Evolutionary conservation across 2,329 filamentous ascomycete species (phyloP).

Genomic region (Exophiala sp.): DNA sequence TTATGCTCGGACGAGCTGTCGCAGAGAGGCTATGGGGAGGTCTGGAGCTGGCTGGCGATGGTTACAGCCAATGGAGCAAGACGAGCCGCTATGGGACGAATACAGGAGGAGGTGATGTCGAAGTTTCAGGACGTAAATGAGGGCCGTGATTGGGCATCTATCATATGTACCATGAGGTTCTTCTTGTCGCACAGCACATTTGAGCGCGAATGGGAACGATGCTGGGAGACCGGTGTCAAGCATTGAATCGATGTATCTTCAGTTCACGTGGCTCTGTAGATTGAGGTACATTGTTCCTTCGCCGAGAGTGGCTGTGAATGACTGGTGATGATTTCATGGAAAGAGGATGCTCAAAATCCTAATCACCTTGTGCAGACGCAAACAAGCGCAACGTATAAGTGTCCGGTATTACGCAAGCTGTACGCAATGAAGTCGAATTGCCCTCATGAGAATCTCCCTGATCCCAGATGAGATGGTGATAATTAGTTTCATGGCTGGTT

Average conservation of each 20-base stretch:
- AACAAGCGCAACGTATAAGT: too few species aligned
- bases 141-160: constrained; percentile 6
- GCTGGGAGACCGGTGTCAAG: constrained; percentile 11
- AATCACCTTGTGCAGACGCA: too few species aligned
- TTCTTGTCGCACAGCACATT: constrained; percentile 17
- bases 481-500: too few species aligned
- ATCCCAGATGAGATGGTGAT: too few species aligned
- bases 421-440: too few species aligned
- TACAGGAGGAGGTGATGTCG: constrained; percentile 14
- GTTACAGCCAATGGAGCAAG: constrained; percentile 18
- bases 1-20: constrained; percentile 1
- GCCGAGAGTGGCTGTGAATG: too few species aligned
- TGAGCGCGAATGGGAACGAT: constrained; percentile 16
- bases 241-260: background rate
- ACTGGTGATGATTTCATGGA: too few species aligned
- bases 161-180: background rate
- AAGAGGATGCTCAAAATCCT: too few species aligned
- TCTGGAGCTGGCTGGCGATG: constrained; percentile 15
- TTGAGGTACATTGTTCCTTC: background rate
- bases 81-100: constrained; percentile 7
- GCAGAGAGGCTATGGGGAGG: constrained; percentile 1
- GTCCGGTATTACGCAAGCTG: too few species aligned
- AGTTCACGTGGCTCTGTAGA: background rate
- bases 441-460: too few species aligned
- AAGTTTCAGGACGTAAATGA: constrained; percentile 1